Conservation (phyloP, 1,284 basidiomycete genomes). For the Tilletia horrida region DNA sequence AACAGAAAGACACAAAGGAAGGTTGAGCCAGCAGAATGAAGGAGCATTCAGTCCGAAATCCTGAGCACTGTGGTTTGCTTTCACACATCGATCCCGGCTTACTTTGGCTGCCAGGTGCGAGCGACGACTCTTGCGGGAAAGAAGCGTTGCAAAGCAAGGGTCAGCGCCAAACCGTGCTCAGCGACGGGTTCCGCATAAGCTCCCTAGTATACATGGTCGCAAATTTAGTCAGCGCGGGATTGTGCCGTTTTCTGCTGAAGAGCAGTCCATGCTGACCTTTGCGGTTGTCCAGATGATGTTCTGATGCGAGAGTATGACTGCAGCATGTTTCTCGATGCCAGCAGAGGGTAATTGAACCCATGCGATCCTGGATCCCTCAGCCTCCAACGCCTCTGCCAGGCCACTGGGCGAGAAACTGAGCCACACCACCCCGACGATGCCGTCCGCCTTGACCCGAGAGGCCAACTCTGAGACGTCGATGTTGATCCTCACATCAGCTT, state of each 20-base stretch:
- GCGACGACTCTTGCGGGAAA: slow-evolving; percentile 26
- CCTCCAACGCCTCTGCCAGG: slow-evolving; percentile 20
- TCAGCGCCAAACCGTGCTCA: slow-evolving; percentile 37
- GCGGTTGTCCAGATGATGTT: slow-evolving; percentile 33
- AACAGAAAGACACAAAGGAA: neutral
- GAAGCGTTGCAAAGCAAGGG: slow-evolving; percentile 25
- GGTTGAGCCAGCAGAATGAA: no score
- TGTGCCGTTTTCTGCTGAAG: no score
- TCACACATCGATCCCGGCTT: no score
- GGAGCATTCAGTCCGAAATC: no score
- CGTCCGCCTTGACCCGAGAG: neutral
- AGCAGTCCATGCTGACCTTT: slow-evolving; percentile 25
- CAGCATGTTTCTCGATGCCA: slow-evolving; percentile 32
- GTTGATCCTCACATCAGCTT: neutral
- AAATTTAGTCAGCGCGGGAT: no score
- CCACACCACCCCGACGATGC: slow-evolving; percentile 25
- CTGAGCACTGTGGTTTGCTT: no score
- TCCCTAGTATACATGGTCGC: slow-evolving; percentile 18
- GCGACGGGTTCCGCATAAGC: slow-evolving; percentile 34
- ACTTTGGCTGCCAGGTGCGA: slow-evolving; percentile 22
- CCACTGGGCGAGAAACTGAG: slow-evolving; percentile 12
- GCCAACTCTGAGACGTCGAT: neutral
- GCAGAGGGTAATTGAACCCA: slow-evolving; percentile 44
- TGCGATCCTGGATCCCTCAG: slow-evolving; percentile 11
- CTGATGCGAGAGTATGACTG: slow-evolving; percentile 23